Base-by-base conservation (phyloP, 371 early-diverging fungal species). In the Mortierella polycephala region DNA sequence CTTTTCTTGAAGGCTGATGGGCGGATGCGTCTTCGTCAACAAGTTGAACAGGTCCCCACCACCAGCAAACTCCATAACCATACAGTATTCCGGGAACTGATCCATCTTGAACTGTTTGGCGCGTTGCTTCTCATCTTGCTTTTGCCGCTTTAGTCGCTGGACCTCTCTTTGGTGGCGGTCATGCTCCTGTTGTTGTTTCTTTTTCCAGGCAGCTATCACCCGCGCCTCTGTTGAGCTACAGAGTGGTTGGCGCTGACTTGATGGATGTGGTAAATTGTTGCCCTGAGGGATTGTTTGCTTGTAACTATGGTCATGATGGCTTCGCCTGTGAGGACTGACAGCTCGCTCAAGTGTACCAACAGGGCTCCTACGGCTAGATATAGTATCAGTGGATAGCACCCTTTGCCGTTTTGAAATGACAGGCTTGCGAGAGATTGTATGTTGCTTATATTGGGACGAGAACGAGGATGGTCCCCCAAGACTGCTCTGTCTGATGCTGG, bases 1-100 rank as follows among this genome's bases (percentile, higher is more conserved):
- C 69, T 81, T 75, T 44, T 74, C 72, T 4, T 67, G 40, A 1
- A 81, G 63, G 11, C 62, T 59, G 39, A 71, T 95, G 91, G 53
- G 91, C 82, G 51, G 91, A 81, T 81, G 92, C 90, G 81, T 91
- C 72, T 85, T 91, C 50, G 90, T 91, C 41, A 96, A 83, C 41
- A 95, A 79, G 14, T 92, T 91, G 60, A 95, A 88, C 60, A 97
- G 79, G 68, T 96, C 96, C 12, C 96, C 97, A 41, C 97, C 96
- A 0, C 95, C 90, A 14, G 95, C 92, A 85, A 91, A 97, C 81
- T 97, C 97, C 94, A 92, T 93, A 40, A 88, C 88, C 75, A 87
- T 73, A 50, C 85, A 87, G 51, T 83, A 71, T 46, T 90, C 81
- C 44, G 85, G 87, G 73, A 76, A 71, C 46, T 60, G 67, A 45